Conservation (phyloP, 176 grass and related monocot species). For the Phyllostachys edulis region DNA sequence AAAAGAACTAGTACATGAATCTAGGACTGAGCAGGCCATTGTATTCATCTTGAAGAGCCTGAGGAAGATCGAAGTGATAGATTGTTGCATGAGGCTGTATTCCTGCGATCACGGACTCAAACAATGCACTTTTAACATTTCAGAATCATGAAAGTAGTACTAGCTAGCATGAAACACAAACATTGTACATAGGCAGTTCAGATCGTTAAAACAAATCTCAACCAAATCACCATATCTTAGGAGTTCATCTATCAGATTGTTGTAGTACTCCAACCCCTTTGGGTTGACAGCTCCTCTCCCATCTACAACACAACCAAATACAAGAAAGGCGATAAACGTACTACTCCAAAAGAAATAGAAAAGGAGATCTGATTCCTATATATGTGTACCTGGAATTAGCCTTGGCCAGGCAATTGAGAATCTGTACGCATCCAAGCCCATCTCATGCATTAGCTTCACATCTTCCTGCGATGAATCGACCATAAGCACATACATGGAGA, state of each 20-base stretch:
- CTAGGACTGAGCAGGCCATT: no score
- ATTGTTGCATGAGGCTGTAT: no score
- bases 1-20: no score
- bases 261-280: slow-evolving; percentile 79
- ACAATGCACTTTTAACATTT: not conserved
- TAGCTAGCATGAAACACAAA: no score
- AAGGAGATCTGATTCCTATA: no score
- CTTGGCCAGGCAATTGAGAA: slow-evolving; percentile 83
- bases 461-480: slow-evolving; percentile 51
- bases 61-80: no score
- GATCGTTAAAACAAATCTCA: no score
- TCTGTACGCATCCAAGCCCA: slow-evolving; percentile 76
- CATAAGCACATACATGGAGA: no score
- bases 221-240: slow-evolving; percentile 50
- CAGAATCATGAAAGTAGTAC: not conserved
- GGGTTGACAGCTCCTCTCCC: slow-evolving; percentile 74
- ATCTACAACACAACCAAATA: slow-evolving; percentile 48
- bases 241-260: slow-evolving; percentile 80
- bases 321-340: not conserved
- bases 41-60: no score
- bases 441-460: slow-evolving; percentile 75
- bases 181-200: no score
- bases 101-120: no score
- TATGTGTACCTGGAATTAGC: slow-evolving; percentile 70
- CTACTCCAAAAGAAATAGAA: no score